phyloP scores from a whole-genome alignment of 495 filamentous ascomycete species.

The Penicillium lagena region DNA sequence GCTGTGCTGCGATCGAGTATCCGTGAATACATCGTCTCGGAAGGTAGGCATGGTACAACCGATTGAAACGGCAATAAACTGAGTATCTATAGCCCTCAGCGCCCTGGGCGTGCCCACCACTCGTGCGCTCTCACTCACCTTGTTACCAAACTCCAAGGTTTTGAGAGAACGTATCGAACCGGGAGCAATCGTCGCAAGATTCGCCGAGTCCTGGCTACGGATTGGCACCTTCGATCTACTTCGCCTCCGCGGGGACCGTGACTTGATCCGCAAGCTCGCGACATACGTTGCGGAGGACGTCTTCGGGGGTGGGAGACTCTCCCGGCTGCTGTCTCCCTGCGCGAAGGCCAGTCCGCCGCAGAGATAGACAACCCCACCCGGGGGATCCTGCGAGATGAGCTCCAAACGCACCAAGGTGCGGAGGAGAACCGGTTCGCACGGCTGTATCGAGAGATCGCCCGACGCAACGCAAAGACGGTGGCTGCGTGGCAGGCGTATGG shows the following conservation, averaged over 20 bases:
- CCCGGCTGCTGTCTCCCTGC: slow-evolving; percentile 43
- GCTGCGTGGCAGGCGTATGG: slow-evolving; percentile 95
- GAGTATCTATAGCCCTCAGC: slow-evolving; percentile 48
- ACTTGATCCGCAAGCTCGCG: slow-evolving; percentile 62
- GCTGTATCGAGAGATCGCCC: slow-evolving; percentile 81
- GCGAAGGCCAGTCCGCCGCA: slow-evolving; percentile 29
- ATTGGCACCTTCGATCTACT: slow-evolving; percentile 93
- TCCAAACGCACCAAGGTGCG: slow-evolving; percentile 56
- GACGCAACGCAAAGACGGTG: slow-evolving; percentile 81
- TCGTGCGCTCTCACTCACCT: slow-evolving; percentile 72
- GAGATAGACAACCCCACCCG: slow-evolving; percentile 34
- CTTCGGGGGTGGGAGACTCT: slow-evolving; percentile 78
- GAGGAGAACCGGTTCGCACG: slow-evolving; percentile 82
- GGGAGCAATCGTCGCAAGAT: slow-evolving; percentile 84
- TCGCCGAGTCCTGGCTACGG: slow-evolving; percentile 86
- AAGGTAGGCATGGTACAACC: slow-evolving; percentile 36
- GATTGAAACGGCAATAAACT: neutral
- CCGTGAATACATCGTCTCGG: slow-evolving; percentile 86
- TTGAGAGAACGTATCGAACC: slow-evolving; percentile 81
- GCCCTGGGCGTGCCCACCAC: slow-evolving; percentile 82
- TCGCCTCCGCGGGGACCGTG: slow-evolving; percentile 72
- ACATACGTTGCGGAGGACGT: slow-evolving; percentile 83
- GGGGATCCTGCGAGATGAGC: slow-evolving; percentile 45
- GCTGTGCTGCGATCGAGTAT: slow-evolving; percentile 88
- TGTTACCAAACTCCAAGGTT: slow-evolving; percentile 66